Base-by-base conservation (phyloP, 768 basidiomycete genomes). In the Collybia sordida region DNA sequence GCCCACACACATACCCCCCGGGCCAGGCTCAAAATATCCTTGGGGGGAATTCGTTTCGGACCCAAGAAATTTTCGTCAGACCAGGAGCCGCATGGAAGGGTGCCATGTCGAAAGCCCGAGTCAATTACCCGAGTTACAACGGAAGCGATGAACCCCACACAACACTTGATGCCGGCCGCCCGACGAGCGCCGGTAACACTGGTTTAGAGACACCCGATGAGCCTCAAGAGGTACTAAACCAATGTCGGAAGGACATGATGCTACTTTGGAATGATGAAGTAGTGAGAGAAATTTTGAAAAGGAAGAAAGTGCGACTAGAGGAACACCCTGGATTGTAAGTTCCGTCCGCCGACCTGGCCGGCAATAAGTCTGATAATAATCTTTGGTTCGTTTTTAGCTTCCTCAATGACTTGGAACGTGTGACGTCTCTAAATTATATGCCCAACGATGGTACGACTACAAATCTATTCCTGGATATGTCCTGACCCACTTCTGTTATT, bases 321-420 rank as follows among this genome's bases (percentile, higher is more conserved):
- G 88, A 91, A 59, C 73, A 74, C 56, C 82, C 84, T 53, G 88
- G 88, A 31, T 91, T 90, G 88, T 90, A 57, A 64, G 86, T 80
- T 28, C 7, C 21, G 40, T 24, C 14, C 40, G 41, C 34, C 19
- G 38, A 46, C 35, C 50, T 22, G 38, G 12, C 15, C 25, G 9
- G 17, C 19, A 21, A 21, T 9, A 40, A 3, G 9, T 36, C 52
- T 54, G 40, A 36, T 37, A 46, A 27, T 40, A 49, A 48, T 45
- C 46, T 52, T 41, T 43, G 50, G 6, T 47, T 22, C 48, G 52
- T 37, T 27, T 22, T 45, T 49, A 91, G 89, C 64, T 91, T 86
- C 65, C 64, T 90, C 50, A 80, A 91, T 54, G 81, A 82, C 43
- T 62, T 91, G 11, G 78, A 80, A 47, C 77, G 89, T 27, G 79